Evolutionary conservation across 1,284 basidiomycete genomes (phyloP).

Genomic region (Melampsora americana): DNA sequence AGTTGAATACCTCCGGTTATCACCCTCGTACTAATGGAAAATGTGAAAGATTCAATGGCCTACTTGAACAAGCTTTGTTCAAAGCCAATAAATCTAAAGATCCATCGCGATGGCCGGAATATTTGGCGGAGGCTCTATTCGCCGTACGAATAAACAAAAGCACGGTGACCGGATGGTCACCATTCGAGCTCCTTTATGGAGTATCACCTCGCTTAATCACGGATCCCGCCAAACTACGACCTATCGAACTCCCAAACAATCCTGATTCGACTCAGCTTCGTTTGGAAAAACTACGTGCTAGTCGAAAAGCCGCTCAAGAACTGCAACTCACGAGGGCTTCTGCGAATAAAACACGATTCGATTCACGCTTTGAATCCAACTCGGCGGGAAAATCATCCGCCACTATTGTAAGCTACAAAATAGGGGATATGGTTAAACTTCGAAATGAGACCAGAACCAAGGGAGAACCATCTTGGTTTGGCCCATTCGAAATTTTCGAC

Average conservation of each 20-base stretch:
- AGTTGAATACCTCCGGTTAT: slow-evolving; percentile 12
- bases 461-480: too few relatives aligned
- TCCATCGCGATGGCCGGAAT: neutral
- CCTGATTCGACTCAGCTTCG: neutral
- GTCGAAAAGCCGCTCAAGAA: too few relatives aligned
- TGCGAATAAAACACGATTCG: too few relatives aligned
- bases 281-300: too few relatives aligned
- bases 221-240: neutral
- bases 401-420: too few relatives aligned
- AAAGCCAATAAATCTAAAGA: neutral
- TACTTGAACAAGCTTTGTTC: neutral
- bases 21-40: slow-evolving; percentile 15
- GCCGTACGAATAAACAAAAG: neutral
- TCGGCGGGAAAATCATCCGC: too few relatives aligned
- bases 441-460: neutral
- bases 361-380: too few relatives aligned
- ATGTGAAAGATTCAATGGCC: neutral
- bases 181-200: neutral
- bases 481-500: neutral
- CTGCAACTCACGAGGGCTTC: too few relatives aligned
- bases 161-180: neutral
- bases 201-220: neutral
- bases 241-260: neutral
- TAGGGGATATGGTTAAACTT: neutral
- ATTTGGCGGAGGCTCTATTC: neutral